Base-by-base conservation (phyloP, 495 filamentous ascomycete genomes). In the Entonaema liquescens region DNA sequence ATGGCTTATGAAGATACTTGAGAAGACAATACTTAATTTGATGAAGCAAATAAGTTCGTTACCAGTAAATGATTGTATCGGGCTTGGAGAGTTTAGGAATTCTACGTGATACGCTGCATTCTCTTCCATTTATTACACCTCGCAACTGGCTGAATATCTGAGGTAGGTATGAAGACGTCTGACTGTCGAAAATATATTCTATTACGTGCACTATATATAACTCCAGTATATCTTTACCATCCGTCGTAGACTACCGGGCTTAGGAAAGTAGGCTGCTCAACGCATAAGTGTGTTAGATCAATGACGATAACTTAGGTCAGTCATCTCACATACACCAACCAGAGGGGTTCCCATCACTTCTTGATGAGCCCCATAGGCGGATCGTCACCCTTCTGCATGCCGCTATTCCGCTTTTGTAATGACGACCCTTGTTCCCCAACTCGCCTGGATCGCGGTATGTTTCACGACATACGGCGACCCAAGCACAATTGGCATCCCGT, bases 1-100 rank as follows among this genome's bases (percentile, higher is more conserved):
- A 68, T 64, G 72, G 66, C 38, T 74, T 71, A 77, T 28, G 33
- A 68, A 73, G 56, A 56, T 56, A 67, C 52, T 67, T 40, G 31
- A 67, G 33, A 59, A 70, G 60, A 67, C 52, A 67, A 56, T 38
- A 56, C 17, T 44, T 59, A 59, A 59, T 59, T 9, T 28, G 21
- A 59, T 59, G 56, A 59, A 44, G 25, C n/a, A 17, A 17, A 28
- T n/a, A 31, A n/a, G 25, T 53, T 25, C 31, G 12, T 23, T 23
- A 9, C 2, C 9, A 3, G 49, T 15, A 53, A 1, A 29, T 28
- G 49, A 4, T 28, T 26, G 1, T 9, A n/a, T 28, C 49, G n/a
- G 29, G 13, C 31, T 12, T 13, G 19, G 38, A 19, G 8, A 35
- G n/a, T 1, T 21, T 9, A 23, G n/a, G 11, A 15, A 19, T 15